Evolutionary conservation across 306 rosid genomes (phyloP).

Genomic region (Alnus glutinosa): DNA sequence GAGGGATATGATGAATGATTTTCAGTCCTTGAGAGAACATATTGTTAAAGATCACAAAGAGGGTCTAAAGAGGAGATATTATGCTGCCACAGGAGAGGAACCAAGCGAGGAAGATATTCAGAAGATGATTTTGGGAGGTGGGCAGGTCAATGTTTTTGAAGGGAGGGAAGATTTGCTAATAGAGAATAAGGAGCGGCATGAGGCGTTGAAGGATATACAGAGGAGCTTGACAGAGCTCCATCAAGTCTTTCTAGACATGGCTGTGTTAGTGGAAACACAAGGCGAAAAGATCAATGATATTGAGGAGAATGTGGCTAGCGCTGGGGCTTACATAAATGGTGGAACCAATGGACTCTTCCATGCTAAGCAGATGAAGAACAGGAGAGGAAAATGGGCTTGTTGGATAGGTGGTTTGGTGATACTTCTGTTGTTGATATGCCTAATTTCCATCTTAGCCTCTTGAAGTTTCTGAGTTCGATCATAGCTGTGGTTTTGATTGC

Average conservation of each 20-base stretch:
- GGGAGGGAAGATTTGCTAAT: constrained; percentile 57
- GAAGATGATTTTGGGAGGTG: constrained; percentile 57
- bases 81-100: constrained; percentile 52
- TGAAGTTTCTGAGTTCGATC: constrained; percentile 29
- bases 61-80: constrained; percentile 74
- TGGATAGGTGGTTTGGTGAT: constrained; percentile 65
- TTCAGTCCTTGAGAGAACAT: constrained; percentile 66
- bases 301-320: constrained; percentile 69
- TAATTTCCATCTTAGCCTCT: constrained; percentile 57
- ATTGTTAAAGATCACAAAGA: constrained; percentile 73
- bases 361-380: constrained; percentile 68
- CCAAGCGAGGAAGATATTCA: constrained; percentile 72
- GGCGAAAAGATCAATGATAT: constrained; percentile 75
- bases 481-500: not conserved
- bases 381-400: constrained; percentile 50
- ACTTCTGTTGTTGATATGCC: constrained; percentile 62
- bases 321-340: constrained; percentile 55
- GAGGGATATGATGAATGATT: constrained; percentile 72
- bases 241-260: constrained; percentile 96
- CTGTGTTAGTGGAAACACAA: constrained; percentile 79
- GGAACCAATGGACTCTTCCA: constrained; percentile 71
- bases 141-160: constrained; percentile 56
- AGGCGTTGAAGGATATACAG: constrained; percentile 75
- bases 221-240: constrained; percentile 89
- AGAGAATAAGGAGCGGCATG: constrained; percentile 58